Percentiles rank a stretch among this genome's conserved stretches.
phyloP scores from a whole-genome alignment of 768 basidiomycete species.

The Macrolepiota albuminosa region DNA sequence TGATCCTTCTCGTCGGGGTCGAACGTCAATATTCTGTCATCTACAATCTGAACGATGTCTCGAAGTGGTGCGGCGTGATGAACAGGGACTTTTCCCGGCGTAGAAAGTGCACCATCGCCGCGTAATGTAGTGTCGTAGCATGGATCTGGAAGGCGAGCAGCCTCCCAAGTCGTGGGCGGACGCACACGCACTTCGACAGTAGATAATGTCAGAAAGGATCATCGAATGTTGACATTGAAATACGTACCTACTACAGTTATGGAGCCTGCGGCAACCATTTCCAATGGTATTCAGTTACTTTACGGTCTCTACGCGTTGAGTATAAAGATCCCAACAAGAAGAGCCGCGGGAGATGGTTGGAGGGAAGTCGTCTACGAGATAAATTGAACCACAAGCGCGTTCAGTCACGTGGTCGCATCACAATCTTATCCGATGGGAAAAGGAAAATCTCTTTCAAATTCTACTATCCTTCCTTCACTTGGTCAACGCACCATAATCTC shows the following conservation, averaged over 20 bases:
- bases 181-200: slow-evolving; percentile 78
- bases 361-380: slow-evolving; percentile 4
- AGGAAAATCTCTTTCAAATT: not conserved
- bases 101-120: slow-evolving; percentile 82
- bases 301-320: not conserved
- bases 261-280: slow-evolving; percentile 81
- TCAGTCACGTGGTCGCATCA: slow-evolving; percentile 26
- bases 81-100: slow-evolving; percentile 44
- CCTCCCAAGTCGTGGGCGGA: slow-evolving; percentile 82
- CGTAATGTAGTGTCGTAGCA: slow-evolving; percentile 67
- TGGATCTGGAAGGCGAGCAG: slow-evolving; percentile 75
- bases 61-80: slow-evolving; percentile 56
- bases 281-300: not conserved
- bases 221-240: slow-evolving; percentile 7
- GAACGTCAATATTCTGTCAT: slow-evolving; percentile 93
- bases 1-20: slow-evolving; percentile 91
- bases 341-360: slow-evolving; percentile 8
- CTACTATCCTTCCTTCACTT: not conserved
- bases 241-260: slow-evolving; percentile 78
- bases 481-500: not conserved
- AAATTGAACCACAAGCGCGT: slow-evolving; percentile 22
- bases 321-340: not conserved
- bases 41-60: slow-evolving; percentile 83
- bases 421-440: slow-evolving; percentile 3
- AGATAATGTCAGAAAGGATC: slow-evolving; percentile 6